phyloP scores from a whole-genome alignment of 768 basidiomycete genomes.

The Gymnopilus junonius region DNA sequence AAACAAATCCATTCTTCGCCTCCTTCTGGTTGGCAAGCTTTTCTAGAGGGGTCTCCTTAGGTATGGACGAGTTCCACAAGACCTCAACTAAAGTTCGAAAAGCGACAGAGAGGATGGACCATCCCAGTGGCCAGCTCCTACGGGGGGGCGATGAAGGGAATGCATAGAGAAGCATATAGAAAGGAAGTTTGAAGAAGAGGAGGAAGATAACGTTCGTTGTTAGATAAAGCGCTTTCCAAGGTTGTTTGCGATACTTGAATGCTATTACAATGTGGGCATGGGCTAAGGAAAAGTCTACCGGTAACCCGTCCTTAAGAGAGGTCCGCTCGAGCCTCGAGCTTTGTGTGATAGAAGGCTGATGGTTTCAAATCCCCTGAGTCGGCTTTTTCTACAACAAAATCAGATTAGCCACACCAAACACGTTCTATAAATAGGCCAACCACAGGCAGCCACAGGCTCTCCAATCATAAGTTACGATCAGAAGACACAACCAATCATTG shows the following conservation, averaged over 20 bases:
- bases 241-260: conserved; percentile 2
- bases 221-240: conserved; percentile 2
- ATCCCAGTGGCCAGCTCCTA: conserved; percentile 1
- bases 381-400: not conserved
- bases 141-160: conserved; percentile 2
- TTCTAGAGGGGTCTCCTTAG: not conserved
- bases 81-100: too few relatives aligned
- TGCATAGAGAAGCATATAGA: conserved; percentile 2
- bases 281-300: not conserved
- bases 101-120: not conserved
- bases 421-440: not conserved
- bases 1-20: conserved; percentile 6
- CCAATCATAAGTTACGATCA: not conserved
- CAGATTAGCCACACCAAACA: not conserved
- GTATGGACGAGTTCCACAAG: not conserved
- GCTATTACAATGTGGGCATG: not conserved
- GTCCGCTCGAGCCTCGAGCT: not conserved
- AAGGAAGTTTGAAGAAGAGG: not conserved
- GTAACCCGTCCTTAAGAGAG: not conserved
- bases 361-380: not conserved
- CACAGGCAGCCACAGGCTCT: not conserved
- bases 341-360: not conserved
- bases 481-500: not conserved
- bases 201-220: not conserved
- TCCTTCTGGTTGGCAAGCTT: not conserved